phyloP scores from a whole-genome alignment of 331 rosid species.

The Rosa hybrid region DNA sequence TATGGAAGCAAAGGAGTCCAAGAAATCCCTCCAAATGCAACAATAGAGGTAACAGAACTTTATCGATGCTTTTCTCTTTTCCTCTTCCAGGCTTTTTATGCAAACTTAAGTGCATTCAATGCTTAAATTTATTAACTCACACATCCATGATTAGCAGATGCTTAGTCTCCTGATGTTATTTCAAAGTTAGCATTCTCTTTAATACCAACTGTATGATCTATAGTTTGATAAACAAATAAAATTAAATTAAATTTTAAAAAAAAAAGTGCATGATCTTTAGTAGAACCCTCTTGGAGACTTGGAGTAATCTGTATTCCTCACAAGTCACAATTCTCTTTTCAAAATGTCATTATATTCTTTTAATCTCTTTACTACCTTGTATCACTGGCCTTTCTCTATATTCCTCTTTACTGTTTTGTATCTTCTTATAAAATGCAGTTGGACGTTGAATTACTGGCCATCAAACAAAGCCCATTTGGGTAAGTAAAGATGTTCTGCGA shows the following conservation, averaged over 20 bases:
- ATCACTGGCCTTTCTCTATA: constrained; percentile 11
- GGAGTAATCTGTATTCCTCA: constrained; percentile 4
- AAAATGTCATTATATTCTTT: neutral
- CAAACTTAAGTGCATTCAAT: neutral
- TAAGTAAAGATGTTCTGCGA: constrained; percentile 38
- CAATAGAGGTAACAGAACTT: constrained; percentile 63
- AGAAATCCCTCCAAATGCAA: constrained; percentile 96
- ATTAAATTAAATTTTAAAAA: too few relatives aligned
- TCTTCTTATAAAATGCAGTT: constrained; percentile 50
- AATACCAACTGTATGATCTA: neutral
- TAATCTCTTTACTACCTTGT: constrained; percentile 13
- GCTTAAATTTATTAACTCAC: neutral
- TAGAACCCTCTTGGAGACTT: neutral
- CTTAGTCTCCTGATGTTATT: neutral
- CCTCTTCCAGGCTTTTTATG: constrained; percentile 1
- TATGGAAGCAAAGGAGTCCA: constrained; percentile 85
- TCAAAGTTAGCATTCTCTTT: neutral
- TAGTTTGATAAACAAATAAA: neutral
- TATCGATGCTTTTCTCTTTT: constrained; percentile 2
- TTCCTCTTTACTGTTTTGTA: constrained; percentile 29
- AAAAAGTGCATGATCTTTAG: neutral
- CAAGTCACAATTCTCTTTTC: constrained; percentile 10
- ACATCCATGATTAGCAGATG: neutral
- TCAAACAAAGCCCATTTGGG: constrained; percentile 97
- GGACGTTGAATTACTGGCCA: constrained; percentile 83